A percentile compares a stretch with the other conserved stretches of the same genome.
phyloP scores from a whole-genome alignment of 306 rosid genomes.

The Fragaria iinumae region DNA sequence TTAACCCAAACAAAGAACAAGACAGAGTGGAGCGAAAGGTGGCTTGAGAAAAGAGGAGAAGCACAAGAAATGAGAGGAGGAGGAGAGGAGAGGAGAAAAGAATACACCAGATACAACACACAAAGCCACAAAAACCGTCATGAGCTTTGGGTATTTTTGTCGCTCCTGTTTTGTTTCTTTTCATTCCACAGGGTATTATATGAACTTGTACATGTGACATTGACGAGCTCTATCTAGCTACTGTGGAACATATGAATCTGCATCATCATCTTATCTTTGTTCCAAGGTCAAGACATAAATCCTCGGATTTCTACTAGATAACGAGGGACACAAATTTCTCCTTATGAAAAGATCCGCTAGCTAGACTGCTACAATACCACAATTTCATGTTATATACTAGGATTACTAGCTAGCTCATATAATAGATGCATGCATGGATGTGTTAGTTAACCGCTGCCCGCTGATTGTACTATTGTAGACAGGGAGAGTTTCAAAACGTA shows the following conservation, averaged over 20 bases:
- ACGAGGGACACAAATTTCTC: no score
- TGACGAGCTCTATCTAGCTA: background rate
- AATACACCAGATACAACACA: background rate
- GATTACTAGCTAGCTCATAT: background rate
- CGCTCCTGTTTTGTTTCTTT: background rate
- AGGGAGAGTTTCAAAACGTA: no score
- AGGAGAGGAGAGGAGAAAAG: background rate
- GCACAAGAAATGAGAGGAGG: conserved; percentile 4
- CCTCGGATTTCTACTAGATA: background rate
- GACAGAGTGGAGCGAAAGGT: background rate
- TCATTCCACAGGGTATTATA: background rate
- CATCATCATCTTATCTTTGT: background rate
- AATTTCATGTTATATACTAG: background rate
- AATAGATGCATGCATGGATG: background rate
- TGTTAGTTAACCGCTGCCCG: background rate
- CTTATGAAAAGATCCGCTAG: background rate
- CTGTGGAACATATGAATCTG: background rate
- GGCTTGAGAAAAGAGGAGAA: background rate
- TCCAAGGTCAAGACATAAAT: background rate
- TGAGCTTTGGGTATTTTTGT: background rate
- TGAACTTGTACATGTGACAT: conserved; percentile 5
- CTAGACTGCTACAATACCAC: background rate
- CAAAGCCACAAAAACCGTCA: background rate
- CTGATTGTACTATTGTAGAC: no score
- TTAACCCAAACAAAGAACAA: background rate